Evolutionary conservation across 73 alveolate genomes (phyloP), one percentile per base, ranked within the genome.

Genomic region (Symbiodinium pilosum): DNA sequence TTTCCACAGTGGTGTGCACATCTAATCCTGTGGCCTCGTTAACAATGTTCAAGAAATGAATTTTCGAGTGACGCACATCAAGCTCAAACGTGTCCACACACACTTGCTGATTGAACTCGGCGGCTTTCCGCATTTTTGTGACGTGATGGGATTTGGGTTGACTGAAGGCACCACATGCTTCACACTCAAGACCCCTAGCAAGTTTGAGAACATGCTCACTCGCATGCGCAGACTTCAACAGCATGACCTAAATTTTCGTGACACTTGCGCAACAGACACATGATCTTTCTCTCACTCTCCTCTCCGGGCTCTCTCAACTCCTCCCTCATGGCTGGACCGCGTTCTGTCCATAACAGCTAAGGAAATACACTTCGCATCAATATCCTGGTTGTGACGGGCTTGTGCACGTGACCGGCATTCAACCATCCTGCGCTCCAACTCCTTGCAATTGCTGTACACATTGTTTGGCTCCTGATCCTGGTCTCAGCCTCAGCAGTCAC

Each of bases 161-260:
- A 11, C 51, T 43, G 0, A 41, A 1, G 0, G 83, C 40, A 8
- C 36, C 36, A 28, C 93, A 47, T 1, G 93, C 47, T 3, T 68
- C 83, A 32, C 94, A 87, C 56, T 52, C 41, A 30, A 54, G 14
- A 3, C 84, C 94, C 11, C 69, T 54, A 16, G 93, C 83, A 1
- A 47, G 28, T n/a, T 51, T 86, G 54, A 86, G 38, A 0, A 42
- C 41, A 51, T 40, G n/a, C 11, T 86, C 93, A 52, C 52, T 86
- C 2, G 93, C 93, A n/a, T 51, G 36, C 16, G 83, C 93, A 0
- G 83, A n/a, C 38, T 71, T 44, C 83, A 86, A 32, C 83, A 47
- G 9, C 38, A 71, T 41, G 12, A 86, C 93, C 93, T 1, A 86
- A 1, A 4, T 86, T 86, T 54, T 86, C 93, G 51, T 86, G 93